phyloP scores from a whole-genome alignment of 768 basidiomycete genomes.

The Gautieria morchelliformis region DNA sequence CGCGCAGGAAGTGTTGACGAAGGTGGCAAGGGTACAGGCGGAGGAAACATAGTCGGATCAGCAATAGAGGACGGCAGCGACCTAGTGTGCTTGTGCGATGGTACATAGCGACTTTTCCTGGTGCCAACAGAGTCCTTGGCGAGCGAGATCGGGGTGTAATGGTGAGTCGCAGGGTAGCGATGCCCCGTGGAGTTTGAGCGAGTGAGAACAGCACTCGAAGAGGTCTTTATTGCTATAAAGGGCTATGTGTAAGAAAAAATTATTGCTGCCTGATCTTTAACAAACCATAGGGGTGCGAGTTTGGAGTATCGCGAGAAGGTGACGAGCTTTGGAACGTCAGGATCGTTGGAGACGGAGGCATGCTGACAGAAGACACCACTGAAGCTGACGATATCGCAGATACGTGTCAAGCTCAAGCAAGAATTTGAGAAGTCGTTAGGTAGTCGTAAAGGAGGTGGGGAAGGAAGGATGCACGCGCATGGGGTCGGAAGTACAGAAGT shows the following conservation, averaged over 20 bases:
- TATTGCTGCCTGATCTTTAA: background rate
- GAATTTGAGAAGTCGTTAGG: background rate
- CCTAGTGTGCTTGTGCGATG: background rate
- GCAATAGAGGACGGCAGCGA: background rate
- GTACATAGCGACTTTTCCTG: conserved; percentile 2
- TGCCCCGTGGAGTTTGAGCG: conserved; percentile 1
- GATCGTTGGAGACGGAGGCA: background rate
- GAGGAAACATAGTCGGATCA: background rate
- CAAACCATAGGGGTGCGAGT: background rate
- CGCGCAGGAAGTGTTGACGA: background rate
- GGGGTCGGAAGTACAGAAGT: background rate
- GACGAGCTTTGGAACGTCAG: background rate
- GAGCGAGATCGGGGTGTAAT: background rate
- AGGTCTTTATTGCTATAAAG: conserved; percentile 3
- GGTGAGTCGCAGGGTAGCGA: background rate
- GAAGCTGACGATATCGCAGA: too few species aligned
- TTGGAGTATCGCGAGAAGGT: background rate
- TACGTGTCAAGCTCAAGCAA: too few species aligned
- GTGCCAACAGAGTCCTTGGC: background rate
- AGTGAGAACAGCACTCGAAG: conserved; percentile 5
- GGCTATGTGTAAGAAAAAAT: background rate
- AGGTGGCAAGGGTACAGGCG: background rate
- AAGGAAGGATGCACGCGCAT: background rate
- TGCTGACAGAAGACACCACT: background rate
- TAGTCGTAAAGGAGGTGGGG: background rate